A percentile compares a stretch with the other conserved stretches of the same genome.
Conservation (phyloP, 805 yeast genomes). For the Nakazawaea populi region DNA sequence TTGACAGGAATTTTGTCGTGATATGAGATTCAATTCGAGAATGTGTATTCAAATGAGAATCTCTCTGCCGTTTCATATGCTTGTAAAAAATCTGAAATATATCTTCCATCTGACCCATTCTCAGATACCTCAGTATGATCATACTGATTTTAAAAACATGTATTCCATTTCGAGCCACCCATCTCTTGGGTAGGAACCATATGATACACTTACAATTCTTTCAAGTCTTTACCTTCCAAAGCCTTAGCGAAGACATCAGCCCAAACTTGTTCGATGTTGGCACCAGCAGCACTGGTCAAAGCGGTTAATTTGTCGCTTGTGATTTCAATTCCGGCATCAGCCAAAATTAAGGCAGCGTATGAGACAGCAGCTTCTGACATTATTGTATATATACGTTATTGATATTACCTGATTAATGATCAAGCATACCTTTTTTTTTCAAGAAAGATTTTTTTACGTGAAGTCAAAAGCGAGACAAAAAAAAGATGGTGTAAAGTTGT, state of each 20-base stretch:
- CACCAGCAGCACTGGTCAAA: slow-evolving; percentile 77
- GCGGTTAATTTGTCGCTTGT: slow-evolving; percentile 71
- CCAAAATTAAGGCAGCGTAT: slow-evolving; percentile 97
- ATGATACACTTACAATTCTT: slow-evolving; percentile 42
- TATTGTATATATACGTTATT: slow-evolving; percentile 17
- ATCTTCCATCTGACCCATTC: no score
- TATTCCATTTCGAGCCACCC: neutral
- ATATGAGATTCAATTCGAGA: no score
- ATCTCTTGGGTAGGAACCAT: slow-evolving; percentile 14
- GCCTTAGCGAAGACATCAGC: slow-evolving; percentile 88
- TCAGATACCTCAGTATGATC: no score
- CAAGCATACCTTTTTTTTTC: neutral
- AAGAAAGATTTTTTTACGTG: neutral
- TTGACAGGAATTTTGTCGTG: no score
- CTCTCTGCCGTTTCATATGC: no score
- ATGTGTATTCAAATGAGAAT: no score
- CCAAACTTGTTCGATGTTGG: slow-evolving; percentile 78
- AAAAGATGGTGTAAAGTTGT: no score
- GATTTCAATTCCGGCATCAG: slow-evolving; percentile 95
- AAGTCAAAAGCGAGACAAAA: no score
- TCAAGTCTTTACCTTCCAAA: slow-evolving; percentile 75
- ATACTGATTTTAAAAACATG: no score
- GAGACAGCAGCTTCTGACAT: slow-evolving; percentile 96
- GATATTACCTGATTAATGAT: neutral
- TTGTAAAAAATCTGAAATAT: no score